A percentile compares a stretch with the other conserved stretches of the same genome.
Conservation (phyloP, 1,284 basidiomycete species). For the Cryptococcus wingfieldii region DNA sequence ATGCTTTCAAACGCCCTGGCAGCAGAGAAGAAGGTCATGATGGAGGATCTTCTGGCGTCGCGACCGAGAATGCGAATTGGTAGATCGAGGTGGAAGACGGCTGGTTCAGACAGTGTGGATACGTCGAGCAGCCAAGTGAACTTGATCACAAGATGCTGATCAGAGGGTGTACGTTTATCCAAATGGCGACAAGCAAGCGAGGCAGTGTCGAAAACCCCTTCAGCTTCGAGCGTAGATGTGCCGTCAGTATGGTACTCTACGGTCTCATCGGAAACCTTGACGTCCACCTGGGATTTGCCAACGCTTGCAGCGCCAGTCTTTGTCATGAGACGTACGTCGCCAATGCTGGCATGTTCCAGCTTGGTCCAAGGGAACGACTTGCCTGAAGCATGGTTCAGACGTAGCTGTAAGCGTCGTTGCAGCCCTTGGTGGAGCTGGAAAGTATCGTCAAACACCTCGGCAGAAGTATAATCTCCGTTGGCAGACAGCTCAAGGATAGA, state of each 20-base stretch:
- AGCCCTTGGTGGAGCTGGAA: constrained; percentile 90
- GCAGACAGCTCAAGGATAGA: constrained; percentile 82
- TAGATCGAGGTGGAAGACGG: constrained; percentile 80
- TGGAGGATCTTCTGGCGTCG: constrained; percentile 70
- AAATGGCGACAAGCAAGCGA: constrained; percentile 81
- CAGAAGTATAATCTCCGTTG: constrained; percentile 76
- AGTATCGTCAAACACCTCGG: constrained; percentile 77
- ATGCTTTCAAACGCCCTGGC: constrained; percentile 57
- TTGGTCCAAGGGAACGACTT: constrained; percentile 80
- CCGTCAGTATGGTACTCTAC: constrained; percentile 76
- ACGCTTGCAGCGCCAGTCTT: constrained; percentile 62
- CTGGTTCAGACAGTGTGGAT: constrained; percentile 75
- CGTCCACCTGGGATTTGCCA: constrained; percentile 49
- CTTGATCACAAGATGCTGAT: constrained; percentile 75
- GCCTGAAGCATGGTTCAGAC: constrained; percentile 81
- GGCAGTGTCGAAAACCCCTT: constrained; percentile 88
- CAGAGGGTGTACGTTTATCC: constrained; percentile 73
- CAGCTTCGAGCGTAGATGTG: constrained; percentile 63
- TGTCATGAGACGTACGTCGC: constrained; percentile 71
- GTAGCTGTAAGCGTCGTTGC: constrained; percentile 74
- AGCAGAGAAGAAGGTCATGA: constrained; percentile 69
- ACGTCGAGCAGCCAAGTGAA: constrained; percentile 73
- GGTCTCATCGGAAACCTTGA: constrained; percentile 49
- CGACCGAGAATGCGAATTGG: constrained; percentile 80
- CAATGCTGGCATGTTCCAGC: constrained; percentile 50